Conservation (phyloP, 2,329 filamentous ascomycete species). For the Botrytis squamosa region DNA sequence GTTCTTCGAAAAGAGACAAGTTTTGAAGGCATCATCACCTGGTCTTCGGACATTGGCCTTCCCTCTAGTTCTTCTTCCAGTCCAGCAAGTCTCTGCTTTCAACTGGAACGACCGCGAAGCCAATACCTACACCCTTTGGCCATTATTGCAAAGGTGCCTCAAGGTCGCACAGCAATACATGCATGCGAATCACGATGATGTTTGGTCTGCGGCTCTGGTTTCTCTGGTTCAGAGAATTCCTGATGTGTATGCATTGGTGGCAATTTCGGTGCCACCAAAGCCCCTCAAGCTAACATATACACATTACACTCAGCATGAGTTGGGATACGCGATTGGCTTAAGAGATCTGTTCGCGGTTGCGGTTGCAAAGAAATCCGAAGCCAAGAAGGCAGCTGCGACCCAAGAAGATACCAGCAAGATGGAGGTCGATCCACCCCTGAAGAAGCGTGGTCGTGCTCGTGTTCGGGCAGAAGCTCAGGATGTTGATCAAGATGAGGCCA, state of each 20-base stretch:
- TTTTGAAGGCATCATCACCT: fast-evolving
- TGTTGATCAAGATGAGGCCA: neutral
- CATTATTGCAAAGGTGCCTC: neutral
- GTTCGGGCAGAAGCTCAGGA: neutral
- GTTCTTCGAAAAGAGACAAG: neutral
- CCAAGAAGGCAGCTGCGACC: neutral
- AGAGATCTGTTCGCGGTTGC: neutral
- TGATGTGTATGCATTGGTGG: neutral
- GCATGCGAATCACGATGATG: neutral
- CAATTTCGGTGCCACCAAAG: neutral
- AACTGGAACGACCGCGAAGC: neutral
- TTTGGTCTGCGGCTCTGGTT: neutral
- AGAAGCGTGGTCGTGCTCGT: neutral
- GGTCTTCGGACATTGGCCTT: neutral
- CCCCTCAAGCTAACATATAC: fast-evolving
- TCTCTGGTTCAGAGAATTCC: neutral
- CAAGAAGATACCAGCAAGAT: neutral
- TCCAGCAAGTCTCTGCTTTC: fast-evolving
- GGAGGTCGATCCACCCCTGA: neutral
- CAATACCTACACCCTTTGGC: neutral
- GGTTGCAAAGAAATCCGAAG: neutral
- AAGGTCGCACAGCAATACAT: neutral
- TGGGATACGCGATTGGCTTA: neutral
- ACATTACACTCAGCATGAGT: neutral
- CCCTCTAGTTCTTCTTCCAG: neutral